Percentiles rank a stretch among this genome's conserved stretches.
Conservation (phyloP, 306 rosid genomes). For the Sechiopsis laciniata region DNA sequence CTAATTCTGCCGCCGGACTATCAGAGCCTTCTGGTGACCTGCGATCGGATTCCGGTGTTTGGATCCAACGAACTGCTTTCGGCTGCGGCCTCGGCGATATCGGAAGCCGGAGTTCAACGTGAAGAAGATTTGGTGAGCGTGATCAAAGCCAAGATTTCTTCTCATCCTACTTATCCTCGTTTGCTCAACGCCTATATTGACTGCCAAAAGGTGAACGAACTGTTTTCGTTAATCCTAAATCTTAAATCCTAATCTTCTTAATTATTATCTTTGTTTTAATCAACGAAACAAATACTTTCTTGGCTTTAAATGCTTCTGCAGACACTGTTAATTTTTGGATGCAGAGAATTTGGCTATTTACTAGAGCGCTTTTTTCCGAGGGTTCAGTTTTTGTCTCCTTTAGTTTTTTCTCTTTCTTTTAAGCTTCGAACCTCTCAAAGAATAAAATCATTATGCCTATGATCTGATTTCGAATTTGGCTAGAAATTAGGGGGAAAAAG, state of each 20-base stretch:
- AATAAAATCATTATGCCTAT: neutral
- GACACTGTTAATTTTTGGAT: conserved; percentile 11
- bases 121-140: conserved; percentile 41
- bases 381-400: conserved; percentile 1
- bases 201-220: conserved; percentile 89
- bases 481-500: neutral
- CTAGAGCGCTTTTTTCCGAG: conserved; percentile 16
- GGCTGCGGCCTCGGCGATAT: conserved; percentile 35
- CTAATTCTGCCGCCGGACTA: conserved; percentile 71
- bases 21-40: conserved; percentile 46
- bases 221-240: too few relatives aligned
- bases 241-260: neutral
- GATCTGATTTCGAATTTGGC: neutral
- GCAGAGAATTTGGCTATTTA: conserved; percentile 17
- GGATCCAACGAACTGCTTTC: conserved; percentile 74
- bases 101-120: conserved; percentile 41
- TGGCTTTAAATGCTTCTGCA: conserved; percentile 17
- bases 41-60: conserved; percentile 53
- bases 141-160: conserved; percentile 81
- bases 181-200: conserved; percentile 86
- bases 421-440: neutral
- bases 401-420: neutral
- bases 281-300: neutral
- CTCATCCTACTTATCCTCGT: conserved; percentile 82
- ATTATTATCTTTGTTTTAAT: neutral